Base-by-base conservation (phyloP, 2,329 filamentous ascomycete species). In the Dactylellina drechsleri region DNA sequence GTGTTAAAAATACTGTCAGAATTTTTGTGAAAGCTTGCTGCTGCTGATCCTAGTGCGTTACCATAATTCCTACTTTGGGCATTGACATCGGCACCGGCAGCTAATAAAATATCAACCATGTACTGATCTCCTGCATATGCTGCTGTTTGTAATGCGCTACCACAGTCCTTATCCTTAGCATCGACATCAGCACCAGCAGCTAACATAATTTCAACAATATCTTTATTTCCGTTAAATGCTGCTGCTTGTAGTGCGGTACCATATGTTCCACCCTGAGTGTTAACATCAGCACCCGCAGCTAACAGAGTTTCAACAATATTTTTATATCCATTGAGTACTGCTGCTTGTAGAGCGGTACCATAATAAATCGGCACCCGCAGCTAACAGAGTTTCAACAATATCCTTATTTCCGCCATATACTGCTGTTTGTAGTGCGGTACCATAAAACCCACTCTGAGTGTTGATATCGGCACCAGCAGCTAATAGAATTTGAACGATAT, bases 281-380 rank as follows among this genome's bases (percentile, higher is more conserved):
- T 45, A 4, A 66, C 13, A 36, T 66, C 28, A 54, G 53, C 41
- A 15, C 28, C 13, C 28, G 49, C 52, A n/a, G 50, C 18, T n/a
- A 70, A 28, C 4, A 70, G 58, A 18, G 15, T 18, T 23, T 54
- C 4, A 15, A 71, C 40, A 52, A 71, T 50, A 6, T 40, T n/a
- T 16, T 7, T 10, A n/a, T 26, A 40, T 12, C 41, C 4, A 7
- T 36, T 4, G 2, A 49, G 10, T 1, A 12, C 41, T 0, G 52
- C 36, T 23, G 2, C 23, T 23, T 23, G 23, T 23, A 23, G 4
- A 4, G 23, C 23, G 23, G 2, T 23, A 23, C 23, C 23, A 23
- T 23, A 23, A 23, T 23, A 59, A 6, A 36, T 66, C 28, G 36
- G 53, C 26, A 15, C 28, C 13, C 16, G 49, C 52, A n/a, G 50